Evolutionary conservation across 441 rosid species (phyloP), one percentile per base, ranked within the genome.

Genomic region (Adansonia grandidieri): DNA sequence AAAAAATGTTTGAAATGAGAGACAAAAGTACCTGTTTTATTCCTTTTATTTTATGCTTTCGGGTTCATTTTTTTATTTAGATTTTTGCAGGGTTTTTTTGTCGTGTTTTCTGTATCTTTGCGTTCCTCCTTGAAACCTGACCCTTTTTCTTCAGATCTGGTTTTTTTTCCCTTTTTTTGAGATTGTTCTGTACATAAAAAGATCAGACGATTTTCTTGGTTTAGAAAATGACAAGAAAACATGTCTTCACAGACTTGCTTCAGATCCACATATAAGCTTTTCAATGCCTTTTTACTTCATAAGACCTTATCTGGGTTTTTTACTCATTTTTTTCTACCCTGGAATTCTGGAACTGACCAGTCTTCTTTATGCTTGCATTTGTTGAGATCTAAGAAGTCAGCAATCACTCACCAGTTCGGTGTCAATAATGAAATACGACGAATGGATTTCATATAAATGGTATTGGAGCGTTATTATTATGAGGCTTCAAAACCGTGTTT

Each of bases 71-170:
- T 77, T 77, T 45, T 76, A 47, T 63, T 44, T 24, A 45, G 74
- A 69, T 10, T 56, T 32, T 71, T 47, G 61, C 63, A 44, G 50
- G 11, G 14, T 17, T 15, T 61, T 20, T 61, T 77, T 67, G 78
- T 77, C 75, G 69, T 56, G 53, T 28, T 60, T 57, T 56, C 2
- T 45, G 61, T 69, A 57, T 11, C 45, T 40, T 20, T 48, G n/a
- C 53, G 7, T 42, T 63, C 19, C 9, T 75, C 40, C 53, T 13
- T 28, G 54, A 67, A 56, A 66, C 72, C 17, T 5, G 44, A 42
- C 4, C 17, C 8, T 62, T 71, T 51, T 51, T 63, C 22, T 45
- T 40, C 79, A 70, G 81, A 82, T 78, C 79, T 78, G 66, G 32
- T 28, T 1, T 32, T 1, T 61, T 57, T 57, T 7, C 14, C 7